Conservation (phyloP, 768 basidiomycete genomes). For the Mycena albidolilacea region DNA sequence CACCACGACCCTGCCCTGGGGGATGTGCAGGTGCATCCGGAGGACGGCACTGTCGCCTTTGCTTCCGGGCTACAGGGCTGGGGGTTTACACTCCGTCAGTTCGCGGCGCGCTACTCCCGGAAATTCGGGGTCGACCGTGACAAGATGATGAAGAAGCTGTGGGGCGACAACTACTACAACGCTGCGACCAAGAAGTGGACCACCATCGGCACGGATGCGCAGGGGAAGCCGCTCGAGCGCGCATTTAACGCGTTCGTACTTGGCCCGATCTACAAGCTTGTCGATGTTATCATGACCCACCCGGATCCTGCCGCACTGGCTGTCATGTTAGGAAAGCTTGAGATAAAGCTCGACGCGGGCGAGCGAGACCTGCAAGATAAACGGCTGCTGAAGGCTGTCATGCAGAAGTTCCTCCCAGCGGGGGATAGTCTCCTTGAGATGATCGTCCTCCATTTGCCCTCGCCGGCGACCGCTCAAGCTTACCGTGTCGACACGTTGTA, state of each 20-base stretch:
- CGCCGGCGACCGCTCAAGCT: conserved; percentile 95
- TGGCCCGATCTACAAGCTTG: conserved; percentile 98
- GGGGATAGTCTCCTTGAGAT: conserved; percentile 99
- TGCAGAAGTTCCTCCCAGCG: conserved; percentile 99
- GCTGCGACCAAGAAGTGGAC: conserved; percentile 97
- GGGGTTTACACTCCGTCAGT: conserved; percentile 99
- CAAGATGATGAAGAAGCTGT: conserved; percentile 83
- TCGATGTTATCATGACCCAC: conserved; percentile 99
- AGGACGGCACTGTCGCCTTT: conserved; percentile 98
- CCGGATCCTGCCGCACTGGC: conserved; percentile 86
- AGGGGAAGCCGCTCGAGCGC: conserved; percentile 93
- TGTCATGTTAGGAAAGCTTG: conserved; percentile 95
- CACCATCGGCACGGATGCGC: conserved; percentile 77
- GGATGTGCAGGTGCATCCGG: conserved; percentile 98
- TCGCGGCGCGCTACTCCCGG: conserved; percentile 94
- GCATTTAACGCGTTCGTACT: conserved; percentile 99
- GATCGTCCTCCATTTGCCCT: conserved; percentile 99
- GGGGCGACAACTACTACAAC: conserved; percentile 99
- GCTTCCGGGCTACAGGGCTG: conserved; percentile 99
- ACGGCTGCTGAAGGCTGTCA: conserved; percentile 94
- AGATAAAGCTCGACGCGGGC: conserved; percentile 86
- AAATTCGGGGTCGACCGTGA: conserved; percentile 99
- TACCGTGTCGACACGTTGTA: conserved; percentile 99
- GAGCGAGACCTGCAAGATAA: conserved; percentile 97
- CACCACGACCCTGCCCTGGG: conserved; percentile 94